Base-by-base conservation (phyloP, 371 early-diverging fungal species). In the Massospora cicadina region DNA sequence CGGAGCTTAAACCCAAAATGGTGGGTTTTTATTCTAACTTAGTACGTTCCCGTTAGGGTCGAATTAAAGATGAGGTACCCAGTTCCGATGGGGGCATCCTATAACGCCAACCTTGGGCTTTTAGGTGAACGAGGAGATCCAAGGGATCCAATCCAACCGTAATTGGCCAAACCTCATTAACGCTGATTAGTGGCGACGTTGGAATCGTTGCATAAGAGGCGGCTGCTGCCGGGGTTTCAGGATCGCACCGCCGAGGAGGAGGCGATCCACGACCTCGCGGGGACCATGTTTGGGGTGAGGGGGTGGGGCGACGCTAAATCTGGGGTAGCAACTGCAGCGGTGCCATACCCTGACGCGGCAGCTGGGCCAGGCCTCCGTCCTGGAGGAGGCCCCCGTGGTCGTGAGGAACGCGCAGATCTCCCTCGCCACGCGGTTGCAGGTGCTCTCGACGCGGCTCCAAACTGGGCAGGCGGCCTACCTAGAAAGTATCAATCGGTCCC, bases 221-320 rank as follows among this genome's bases (percentile, higher is more conserved):
- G 93, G 69, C 72, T 95, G 24, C 71, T 96, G 58, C 95, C 96
- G 23, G 94, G 94, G 28, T 96, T 97, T 67, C 91, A 93, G 66
- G 96, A 97, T 72, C 79, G 85, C 33, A 74, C 82, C 1, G 81
- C 76, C 12, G 92, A 90, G 68, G 92, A 93, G 72, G 80, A 81
- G 63, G 85, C 84, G 17, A 97, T 96, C 55, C 86, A 93, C 33
- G 70, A 74, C 21, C 71, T 91, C 43, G 89, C 95, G 2, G 76
- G 80, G 13, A 83, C 84, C 26, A 90, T 97, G 64, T 91, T 93
- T 0, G 73, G 78, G 66, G 91, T 90, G 77, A 65, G 66, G 43
- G 1, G 2, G 26, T 13, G 12, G 23, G 12, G 23, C 27, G 10
- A 27, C 0, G 53, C 55, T 1, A 13, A 1, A 53, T 30, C n/a